Conservation (phyloP, 805 yeast genomes). For the Starmerella asiatica region DNA sequence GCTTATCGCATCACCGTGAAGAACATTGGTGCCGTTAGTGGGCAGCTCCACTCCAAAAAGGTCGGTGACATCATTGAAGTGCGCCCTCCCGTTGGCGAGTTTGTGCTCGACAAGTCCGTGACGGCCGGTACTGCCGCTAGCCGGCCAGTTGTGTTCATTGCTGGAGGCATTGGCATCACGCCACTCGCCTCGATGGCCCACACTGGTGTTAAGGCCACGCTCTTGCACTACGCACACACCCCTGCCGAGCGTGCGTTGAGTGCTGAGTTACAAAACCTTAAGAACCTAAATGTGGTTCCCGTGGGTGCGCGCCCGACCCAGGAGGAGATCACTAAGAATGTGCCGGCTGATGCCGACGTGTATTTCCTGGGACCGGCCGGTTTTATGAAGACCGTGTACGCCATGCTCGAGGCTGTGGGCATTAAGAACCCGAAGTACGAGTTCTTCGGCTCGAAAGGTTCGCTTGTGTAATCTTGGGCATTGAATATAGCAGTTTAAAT, state of each 20-base stretch:
- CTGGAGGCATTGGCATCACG: conserved; percentile 59
- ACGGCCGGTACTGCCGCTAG: not conserved
- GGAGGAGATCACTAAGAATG: conserved; percentile 6
- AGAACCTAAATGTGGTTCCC: conserved; percentile 3
- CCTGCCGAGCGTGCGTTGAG: conserved; percentile 14
- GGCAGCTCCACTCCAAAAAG: conserved; percentile 40
- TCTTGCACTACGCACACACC: conserved; percentile 29
- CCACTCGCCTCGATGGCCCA: conserved; percentile 42
- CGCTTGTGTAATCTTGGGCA: too few relatives aligned
- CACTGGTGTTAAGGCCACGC: conserved; percentile 26
- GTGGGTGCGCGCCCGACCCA: conserved; percentile 5
- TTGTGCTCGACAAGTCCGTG: conserved; percentile 21
- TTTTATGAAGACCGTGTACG: conserved; percentile 18
- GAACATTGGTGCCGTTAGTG: conserved; percentile 24
- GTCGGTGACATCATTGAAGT: conserved; percentile 38
- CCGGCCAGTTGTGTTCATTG: conserved; percentile 31
- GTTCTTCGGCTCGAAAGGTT: too few relatives aligned
- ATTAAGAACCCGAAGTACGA: not conserved
- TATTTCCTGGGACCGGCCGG: conserved; percentile 19
- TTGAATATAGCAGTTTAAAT: too few relatives aligned
- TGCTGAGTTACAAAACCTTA: conserved; percentile 11
- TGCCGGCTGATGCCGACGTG: conserved; percentile 3
- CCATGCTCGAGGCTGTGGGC: not conserved
- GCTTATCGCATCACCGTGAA: conserved; percentile 49
- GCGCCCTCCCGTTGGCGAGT: conserved; percentile 49